Conservation (phyloP, 2,329 filamentous ascomycete genomes). For the Colletotrichum sp. region DNA sequence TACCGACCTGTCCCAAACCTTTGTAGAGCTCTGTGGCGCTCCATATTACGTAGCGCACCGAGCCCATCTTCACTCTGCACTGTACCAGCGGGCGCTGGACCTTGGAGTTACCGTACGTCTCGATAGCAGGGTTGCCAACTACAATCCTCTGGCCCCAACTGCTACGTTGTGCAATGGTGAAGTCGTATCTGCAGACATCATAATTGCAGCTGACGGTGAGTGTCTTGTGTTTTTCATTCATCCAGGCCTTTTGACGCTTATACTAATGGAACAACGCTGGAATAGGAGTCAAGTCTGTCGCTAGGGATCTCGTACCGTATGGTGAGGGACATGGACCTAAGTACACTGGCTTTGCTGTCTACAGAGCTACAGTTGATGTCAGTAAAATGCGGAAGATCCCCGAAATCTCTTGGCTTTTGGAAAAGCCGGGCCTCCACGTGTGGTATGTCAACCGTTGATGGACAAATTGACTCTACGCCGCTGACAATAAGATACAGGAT, state of each 20-base stretch:
- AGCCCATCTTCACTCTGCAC: conserved; percentile 37
- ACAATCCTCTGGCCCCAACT: conserved; percentile 26
- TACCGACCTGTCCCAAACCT: conserved; percentile 24
- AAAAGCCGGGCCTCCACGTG: conserved; percentile 41
- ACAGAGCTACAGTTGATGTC: conserved; percentile 44
- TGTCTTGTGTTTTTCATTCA: too few relatives aligned
- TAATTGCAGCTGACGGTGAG: conserved; percentile 41
- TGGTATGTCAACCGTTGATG: conserved; percentile 30
- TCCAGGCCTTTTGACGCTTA: too few relatives aligned
- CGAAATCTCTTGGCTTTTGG: conserved; percentile 41
- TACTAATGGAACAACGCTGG: background rate
- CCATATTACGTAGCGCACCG: conserved; percentile 39
- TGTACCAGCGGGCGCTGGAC: conserved; percentile 30
- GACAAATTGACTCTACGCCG: too few relatives aligned
- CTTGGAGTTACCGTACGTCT: conserved; percentile 29
- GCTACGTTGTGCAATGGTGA: conserved; percentile 27
- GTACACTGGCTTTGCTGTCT: conserved; percentile 44
- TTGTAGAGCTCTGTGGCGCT: conserved; percentile 30
- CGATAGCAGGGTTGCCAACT: conserved; percentile 26
- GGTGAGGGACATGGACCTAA: conserved; percentile 17
- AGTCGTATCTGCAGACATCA: conserved; percentile 30
- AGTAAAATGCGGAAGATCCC: conserved; percentile 38
- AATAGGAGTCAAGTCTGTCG: conserved; percentile 34
- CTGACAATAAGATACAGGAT: conserved; percentile 32
- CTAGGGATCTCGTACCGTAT: conserved; percentile 22